These are phyloP conservation scores for Suillus ampliporus DNA, from an alignment of 768 basidiomycete species.

Conservation along the genomic window DNA sequence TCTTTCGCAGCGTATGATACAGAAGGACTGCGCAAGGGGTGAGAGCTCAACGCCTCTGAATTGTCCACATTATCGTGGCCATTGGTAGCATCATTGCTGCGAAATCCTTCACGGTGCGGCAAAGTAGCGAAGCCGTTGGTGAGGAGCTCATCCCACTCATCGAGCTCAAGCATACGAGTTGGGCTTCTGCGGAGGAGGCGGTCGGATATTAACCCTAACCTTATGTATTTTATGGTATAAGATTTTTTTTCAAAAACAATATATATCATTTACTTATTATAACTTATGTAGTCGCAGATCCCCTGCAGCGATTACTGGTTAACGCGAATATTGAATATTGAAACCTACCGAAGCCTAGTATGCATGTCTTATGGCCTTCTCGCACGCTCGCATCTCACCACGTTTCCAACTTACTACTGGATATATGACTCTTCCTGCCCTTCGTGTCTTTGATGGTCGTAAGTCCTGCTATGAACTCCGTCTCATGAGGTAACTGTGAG, in stretches of 20 bases:
- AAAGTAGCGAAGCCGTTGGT: slow-evolving; percentile 18
- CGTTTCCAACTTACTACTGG: background rate
- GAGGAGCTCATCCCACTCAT: slow-evolving; percentile 30
- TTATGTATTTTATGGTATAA: background rate
- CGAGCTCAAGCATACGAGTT: slow-evolving; percentile 31
- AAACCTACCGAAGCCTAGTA: background rate
- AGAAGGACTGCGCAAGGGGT: slow-evolving; percentile 2
- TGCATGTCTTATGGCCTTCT: background rate
- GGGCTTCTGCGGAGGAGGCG: slow-evolving; percentile 8
- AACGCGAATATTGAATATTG: too few relatives aligned
- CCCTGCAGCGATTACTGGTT: too few relatives aligned
- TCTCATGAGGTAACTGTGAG: background rate
- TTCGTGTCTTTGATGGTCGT: slow-evolving; percentile 11
- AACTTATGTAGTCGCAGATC: too few relatives aligned
- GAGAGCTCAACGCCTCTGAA: background rate
- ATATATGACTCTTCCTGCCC: background rate
- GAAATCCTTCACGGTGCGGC: background rate
- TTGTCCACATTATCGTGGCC: background rate
- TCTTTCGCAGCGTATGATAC: background rate
- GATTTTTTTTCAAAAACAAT: background rate
- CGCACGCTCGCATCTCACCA: background rate
- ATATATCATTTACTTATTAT: too few relatives aligned
- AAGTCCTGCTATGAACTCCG: background rate
- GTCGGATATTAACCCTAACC: slow-evolving; percentile 1
- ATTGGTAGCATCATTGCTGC: too few relatives aligned